Evolutionary conservation across 2,329 filamentous ascomycete genomes (phyloP).

Genomic region (Nemania serpens): DNA sequence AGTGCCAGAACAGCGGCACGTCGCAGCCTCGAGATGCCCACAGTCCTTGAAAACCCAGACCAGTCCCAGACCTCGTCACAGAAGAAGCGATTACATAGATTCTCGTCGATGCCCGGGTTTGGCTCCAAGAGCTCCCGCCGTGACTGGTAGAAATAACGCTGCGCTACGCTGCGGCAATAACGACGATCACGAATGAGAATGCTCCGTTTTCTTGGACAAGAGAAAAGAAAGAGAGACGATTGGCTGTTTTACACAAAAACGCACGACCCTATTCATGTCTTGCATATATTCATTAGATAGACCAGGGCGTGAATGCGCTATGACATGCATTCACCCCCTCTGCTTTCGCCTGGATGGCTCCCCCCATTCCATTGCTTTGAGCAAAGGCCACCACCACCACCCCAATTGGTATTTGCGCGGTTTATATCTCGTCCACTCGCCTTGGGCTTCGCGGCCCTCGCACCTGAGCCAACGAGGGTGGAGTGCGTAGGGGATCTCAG

Average conservation of each 20-base stretch:
- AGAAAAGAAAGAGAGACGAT: slow-evolving; percentile 11
- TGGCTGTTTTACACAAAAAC: slow-evolving; percentile 11
- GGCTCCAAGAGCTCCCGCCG: slow-evolving; percentile 42
- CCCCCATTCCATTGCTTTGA: background rate
- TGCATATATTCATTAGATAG: slow-evolving; percentile 9
- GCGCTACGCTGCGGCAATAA: slow-evolving; percentile 8
- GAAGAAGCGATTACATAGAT: slow-evolving; percentile 56
- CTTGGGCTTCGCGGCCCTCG: background rate
- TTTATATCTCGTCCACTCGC: background rate
- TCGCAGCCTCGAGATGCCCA: slow-evolving; percentile 38
- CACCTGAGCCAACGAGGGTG: background rate
- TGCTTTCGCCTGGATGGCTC: slow-evolving; percentile 1
- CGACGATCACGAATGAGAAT: slow-evolving; percentile 25
- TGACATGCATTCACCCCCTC: slow-evolving; percentile 9
- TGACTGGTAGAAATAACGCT: slow-evolving; percentile 9
- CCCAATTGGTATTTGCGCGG: background rate
- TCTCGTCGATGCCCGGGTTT: slow-evolving; percentile 62
- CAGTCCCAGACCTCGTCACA: slow-evolving; percentile 44
- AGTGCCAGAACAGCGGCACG: slow-evolving; percentile 30
- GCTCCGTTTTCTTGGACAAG: slow-evolving; percentile 8
- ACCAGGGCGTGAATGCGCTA: slow-evolving; percentile 2
- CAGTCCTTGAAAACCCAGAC: slow-evolving; percentile 32
- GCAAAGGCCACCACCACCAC: background rate
- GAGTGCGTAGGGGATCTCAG: background rate
- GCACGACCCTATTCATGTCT: slow-evolving; percentile 3